These are phyloP conservation scores for Cadophora gregata DNA, from an alignment of 2,329 filamentous ascomycete genomes.

Conservation along the genomic window DNA sequence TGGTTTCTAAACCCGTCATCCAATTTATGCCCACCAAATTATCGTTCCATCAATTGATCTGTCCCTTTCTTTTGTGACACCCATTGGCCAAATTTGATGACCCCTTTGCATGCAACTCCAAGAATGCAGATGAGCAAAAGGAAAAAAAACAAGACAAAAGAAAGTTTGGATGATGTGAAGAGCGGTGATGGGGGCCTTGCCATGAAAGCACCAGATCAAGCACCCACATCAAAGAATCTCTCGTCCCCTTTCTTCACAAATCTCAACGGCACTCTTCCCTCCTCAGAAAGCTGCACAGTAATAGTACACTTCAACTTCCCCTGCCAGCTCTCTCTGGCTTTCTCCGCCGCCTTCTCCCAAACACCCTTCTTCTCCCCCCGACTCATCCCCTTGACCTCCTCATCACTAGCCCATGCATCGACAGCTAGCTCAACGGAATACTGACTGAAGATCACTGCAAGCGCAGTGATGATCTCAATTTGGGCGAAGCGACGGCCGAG, in stretches of 20 bases:
- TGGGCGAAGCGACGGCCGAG: slow-evolving; percentile 64
- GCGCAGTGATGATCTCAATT: slow-evolving; percentile 61
- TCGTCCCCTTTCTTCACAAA: slow-evolving; percentile 23
- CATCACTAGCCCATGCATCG: slow-evolving; percentile 37
- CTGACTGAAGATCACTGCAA: slow-evolving; percentile 59
- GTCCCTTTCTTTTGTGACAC: neutral
- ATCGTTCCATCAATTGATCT: neutral
- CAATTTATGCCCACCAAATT: neutral
- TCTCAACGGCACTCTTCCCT: slow-evolving; percentile 8
- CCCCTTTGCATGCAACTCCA: slow-evolving; percentile 7
- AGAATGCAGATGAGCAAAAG: neutral
- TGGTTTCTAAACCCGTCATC: neutral
- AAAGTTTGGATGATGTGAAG: neutral
- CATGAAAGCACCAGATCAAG: neutral
- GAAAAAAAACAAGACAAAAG: neutral
- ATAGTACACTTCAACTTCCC: slow-evolving; percentile 18
- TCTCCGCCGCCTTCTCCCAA: slow-evolving; percentile 17
- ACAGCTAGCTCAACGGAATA: slow-evolving; percentile 35
- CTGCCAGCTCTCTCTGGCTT: slow-evolving; percentile 19
- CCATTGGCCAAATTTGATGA: neutral
- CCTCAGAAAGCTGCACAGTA: slow-evolving; percentile 16
- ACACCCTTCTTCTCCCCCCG: neutral
- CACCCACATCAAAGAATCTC: slow-evolving; percentile 12
- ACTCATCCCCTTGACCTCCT: slow-evolving; percentile 14
- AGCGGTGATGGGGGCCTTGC: neutral